Evolutionary conservation across 345 rosid genomes (phyloP).

Genomic region (Geranium brycei): DNA sequence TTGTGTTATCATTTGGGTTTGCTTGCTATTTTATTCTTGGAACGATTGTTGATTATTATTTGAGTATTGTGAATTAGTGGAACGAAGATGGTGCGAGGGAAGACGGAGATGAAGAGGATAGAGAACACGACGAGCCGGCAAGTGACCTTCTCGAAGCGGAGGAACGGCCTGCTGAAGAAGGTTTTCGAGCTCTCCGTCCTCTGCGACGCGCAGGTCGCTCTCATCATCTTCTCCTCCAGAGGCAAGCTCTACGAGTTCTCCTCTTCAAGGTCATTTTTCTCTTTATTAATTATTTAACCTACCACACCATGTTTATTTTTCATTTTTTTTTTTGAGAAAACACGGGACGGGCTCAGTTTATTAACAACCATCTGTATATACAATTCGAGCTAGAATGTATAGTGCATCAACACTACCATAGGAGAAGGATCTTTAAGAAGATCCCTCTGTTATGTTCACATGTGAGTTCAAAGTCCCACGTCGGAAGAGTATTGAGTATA

Average conservation of each 20-base stretch:
- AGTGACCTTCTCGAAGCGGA: constrained; percentile 68
- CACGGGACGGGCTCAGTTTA: no score
- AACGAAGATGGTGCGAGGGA: constrained; percentile 55
- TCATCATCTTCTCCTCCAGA: constrained; percentile 58
- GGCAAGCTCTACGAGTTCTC: constrained; percentile 63
- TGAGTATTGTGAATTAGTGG: background rate
- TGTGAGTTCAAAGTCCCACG: no score
- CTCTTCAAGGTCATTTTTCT: constrained; percentile 33
- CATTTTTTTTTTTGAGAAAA: no score
- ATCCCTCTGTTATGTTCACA: no score
- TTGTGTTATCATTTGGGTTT: no score
- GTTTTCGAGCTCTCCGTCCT: constrained; percentile 73
- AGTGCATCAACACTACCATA: no score
- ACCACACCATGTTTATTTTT: no score
- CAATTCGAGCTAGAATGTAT: no score
- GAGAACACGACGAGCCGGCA: constrained; percentile 74
- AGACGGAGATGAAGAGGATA: constrained; percentile 64
- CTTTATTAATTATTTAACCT: no score
- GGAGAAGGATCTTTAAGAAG: no score
- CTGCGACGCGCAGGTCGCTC: constrained; percentile 69
- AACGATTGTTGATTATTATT: background rate
- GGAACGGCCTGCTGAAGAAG: constrained; percentile 64
- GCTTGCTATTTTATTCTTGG: background rate
- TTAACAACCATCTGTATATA: no score
- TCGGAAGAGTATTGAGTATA: no score